Conservation (phyloP, 176 grass and related monocot species). For the Musa beccarii region DNA sequence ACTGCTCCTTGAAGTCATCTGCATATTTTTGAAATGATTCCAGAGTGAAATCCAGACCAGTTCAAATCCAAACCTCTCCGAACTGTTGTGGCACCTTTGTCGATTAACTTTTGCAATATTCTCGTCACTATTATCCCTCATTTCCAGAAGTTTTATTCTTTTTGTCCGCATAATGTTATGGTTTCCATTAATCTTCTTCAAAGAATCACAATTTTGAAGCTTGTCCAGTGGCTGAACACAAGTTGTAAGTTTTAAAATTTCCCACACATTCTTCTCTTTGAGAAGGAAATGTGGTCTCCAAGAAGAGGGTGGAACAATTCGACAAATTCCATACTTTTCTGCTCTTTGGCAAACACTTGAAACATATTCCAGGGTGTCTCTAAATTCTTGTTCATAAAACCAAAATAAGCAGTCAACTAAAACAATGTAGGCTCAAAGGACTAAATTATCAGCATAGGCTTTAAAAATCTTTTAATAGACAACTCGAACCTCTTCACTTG, state of each 20-base stretch:
- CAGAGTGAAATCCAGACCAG: conserved; percentile 21
- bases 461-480: not conserved
- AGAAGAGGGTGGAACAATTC: conserved; percentile 19
- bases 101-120: not conserved
- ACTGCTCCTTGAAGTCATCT: conserved; percentile 21
- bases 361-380: conserved; percentile 15
- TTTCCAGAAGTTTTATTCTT: conserved; percentile 1
- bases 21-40: conserved; percentile 26
- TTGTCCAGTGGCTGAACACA: conserved; percentile 14
- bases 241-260: conserved; percentile 9
- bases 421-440: not conserved
- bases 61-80: conserved; percentile 16
- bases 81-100: not conserved
- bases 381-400: conserved; percentile 22
- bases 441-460: not conserved
- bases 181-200: not conserved
- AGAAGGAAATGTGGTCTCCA: conserved; percentile 20
- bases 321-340: conserved; percentile 24
- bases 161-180: not conserved
- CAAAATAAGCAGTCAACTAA: not conserved
- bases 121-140: not conserved
- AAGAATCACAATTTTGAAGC: conserved; percentile 15
- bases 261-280: conserved; percentile 5
- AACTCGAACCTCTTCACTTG: conserved; percentile 62
- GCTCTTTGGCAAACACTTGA: conserved; percentile 13